These are phyloP conservation scores for Trametes pubescens DNA, from an alignment of 1,284 basidiomycete genomes.

Conservation along the genomic window DNA sequence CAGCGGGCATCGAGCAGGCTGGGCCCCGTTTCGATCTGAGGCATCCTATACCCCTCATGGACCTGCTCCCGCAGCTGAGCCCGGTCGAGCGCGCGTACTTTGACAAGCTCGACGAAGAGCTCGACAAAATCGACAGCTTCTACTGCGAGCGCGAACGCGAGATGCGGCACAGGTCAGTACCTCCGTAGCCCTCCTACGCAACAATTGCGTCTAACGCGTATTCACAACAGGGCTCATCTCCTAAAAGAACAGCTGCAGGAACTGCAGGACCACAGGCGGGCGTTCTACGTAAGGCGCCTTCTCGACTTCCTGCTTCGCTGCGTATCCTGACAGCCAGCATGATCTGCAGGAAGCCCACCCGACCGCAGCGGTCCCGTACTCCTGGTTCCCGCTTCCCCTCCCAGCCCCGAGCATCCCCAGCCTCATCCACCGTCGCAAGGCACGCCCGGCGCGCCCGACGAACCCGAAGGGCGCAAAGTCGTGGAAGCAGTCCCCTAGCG, in stretches of 20 bases:
- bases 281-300: conserved; percentile 63
- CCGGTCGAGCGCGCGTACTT: conserved; percentile 78
- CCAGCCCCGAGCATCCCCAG: conserved; percentile 24
- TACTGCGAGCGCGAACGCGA: conserved; percentile 80
- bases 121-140: conserved; percentile 87
- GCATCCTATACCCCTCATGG: conserved; percentile 51
- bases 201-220: neutral
- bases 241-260: conserved; percentile 80
- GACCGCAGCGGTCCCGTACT: conserved; percentile 11
- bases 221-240: conserved; percentile 16
- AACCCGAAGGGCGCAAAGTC: conserved; percentile 4
- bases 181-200: conserved; percentile 1
- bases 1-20: conserved; percentile 1
- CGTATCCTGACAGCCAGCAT: neutral
- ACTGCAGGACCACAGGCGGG: conserved; percentile 72
- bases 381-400: conserved; percentile 27
- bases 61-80: conserved; percentile 61
- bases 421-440: conserved; percentile 24
- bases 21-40: conserved; percentile 25
- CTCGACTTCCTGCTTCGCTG: neutral
- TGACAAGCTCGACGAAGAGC: conserved; percentile 73
- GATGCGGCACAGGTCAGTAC: conserved; percentile 51
- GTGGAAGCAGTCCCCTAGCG: conserved; percentile 8
- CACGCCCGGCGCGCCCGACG: neutral
- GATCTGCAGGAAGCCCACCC: conserved; percentile 32